phyloP scores from a whole-genome alignment of 2,329 filamentous ascomycete species.

The Sporothrix phasma region DNA sequence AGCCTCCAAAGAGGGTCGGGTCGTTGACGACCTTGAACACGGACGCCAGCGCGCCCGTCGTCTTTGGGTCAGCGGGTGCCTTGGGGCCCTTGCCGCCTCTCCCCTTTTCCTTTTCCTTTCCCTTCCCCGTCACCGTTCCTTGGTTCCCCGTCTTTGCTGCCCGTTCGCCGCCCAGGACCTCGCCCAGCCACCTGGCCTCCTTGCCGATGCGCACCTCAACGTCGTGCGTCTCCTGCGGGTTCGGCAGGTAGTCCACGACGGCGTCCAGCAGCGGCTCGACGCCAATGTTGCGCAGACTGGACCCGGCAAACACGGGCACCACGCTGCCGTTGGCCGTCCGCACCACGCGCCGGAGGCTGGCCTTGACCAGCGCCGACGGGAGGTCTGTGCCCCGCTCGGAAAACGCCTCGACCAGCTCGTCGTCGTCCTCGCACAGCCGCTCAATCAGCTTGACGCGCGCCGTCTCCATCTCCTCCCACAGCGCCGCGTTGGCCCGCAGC shows the following conservation, averaged over 20 bases:
- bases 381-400: conserved; percentile 71
- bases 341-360: conserved; percentile 64
- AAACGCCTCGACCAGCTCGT: conserved; percentile 74
- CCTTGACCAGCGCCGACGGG: conserved; percentile 53
- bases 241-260: conserved; percentile 77
- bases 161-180: conserved; percentile 29
- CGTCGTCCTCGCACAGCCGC: conserved; percentile 78
- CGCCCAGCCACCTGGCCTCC: conserved; percentile 37
- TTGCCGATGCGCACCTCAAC: conserved; percentile 30
- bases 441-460: conserved; percentile 75
- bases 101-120: too few relatives aligned
- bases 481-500: conserved; percentile 44
- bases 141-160: not conserved
- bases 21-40: conserved; percentile 96
- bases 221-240: conserved; percentile 40
- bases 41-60: conserved; percentile 42
- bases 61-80: conserved; percentile 15
- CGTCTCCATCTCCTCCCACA: conserved; percentile 57
- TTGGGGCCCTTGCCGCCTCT: conserved; percentile 23
- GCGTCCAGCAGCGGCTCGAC: conserved; percentile 87
- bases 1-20: conserved; percentile 37
- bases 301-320: conserved; percentile 81
- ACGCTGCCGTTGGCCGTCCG: conserved; percentile 58
- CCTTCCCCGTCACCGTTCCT: too few relatives aligned
- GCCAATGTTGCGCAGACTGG: conserved; percentile 88